phyloP scores from a whole-genome alignment of 495 filamentous ascomycete species.

The Podospora pseudoanserina region DNA sequence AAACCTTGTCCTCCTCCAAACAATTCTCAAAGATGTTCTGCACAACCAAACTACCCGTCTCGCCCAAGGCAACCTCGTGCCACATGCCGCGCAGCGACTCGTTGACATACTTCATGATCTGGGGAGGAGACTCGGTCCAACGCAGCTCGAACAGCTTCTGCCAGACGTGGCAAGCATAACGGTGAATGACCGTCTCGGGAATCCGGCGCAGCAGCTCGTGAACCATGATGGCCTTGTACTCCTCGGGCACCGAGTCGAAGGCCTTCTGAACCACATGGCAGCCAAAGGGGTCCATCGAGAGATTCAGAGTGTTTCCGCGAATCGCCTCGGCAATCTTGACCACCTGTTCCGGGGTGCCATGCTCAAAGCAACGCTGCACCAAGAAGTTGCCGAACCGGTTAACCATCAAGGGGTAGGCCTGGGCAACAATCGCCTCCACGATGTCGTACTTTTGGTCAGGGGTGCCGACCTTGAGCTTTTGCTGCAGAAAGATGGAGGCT shows the following conservation, averaged over 20 bases:
- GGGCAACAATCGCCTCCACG: constrained; percentile 90
- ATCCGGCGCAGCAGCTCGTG: constrained; percentile 93
- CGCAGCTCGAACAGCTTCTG: constrained; percentile 99
- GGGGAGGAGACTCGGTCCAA: constrained; percentile 90
- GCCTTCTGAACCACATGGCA: constrained; percentile 99
- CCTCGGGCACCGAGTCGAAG: constrained; percentile 94
- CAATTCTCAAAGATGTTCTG: constrained; percentile 99
- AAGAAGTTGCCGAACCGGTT: constrained; percentile 98
- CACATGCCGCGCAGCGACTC: constrained; percentile 94
- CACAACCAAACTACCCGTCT: constrained; percentile 95
- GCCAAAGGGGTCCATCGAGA: constrained; percentile 98
- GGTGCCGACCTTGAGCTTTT: constrained; percentile 97
- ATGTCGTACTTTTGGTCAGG: constrained; percentile 95
- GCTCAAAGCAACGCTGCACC: constrained; percentile 97
- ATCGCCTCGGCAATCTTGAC: constrained; percentile 93
- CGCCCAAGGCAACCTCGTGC: constrained; percentile 95
- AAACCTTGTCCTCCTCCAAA: constrained; percentile 95
- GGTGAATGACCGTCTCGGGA: constrained; percentile 95
- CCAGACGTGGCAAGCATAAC: constrained; percentile 98
- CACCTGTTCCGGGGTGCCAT: constrained; percentile 92
- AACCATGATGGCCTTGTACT: constrained; percentile 97
- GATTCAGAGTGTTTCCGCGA: constrained; percentile 84
- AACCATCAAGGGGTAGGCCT: constrained; percentile 94
- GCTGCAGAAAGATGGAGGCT: constrained; percentile 96
- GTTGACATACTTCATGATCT: constrained; percentile 98